Evolutionary conservation across 2,329 filamentous ascomycete species (phyloP).

Genomic region (Emmonsia crescens): DNA sequence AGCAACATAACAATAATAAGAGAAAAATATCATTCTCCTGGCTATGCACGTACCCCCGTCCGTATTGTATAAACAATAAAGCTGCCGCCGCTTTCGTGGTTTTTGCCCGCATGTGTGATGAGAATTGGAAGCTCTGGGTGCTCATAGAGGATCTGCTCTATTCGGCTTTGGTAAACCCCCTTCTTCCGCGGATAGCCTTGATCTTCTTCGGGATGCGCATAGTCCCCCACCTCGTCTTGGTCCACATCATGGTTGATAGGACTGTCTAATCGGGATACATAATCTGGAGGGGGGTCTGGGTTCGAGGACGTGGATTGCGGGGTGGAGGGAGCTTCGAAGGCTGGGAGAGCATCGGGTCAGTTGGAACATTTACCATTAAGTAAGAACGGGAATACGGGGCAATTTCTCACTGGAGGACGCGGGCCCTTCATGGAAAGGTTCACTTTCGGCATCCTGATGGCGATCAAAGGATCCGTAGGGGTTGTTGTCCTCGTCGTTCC

Average conservation of each 20-base stretch:
- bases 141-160: constrained; percentile 96
- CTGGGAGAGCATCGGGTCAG: constrained; percentile 22
- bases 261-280: constrained; percentile 41
- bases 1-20: not conserved
- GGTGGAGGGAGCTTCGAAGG: constrained; percentile 50
- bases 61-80: constrained; percentile 97
- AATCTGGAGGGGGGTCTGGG: constrained; percentile 54
- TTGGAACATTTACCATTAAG: not conserved
- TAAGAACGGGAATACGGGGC: not conserved
- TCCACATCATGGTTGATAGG: constrained; percentile 51
- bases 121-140: constrained; percentile 80
- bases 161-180: constrained; percentile 84
- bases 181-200: constrained; percentile 51
- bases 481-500: constrained; percentile 99
- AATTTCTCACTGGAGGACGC: constrained; percentile 41
- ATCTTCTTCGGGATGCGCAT: constrained; percentile 41
- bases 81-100: constrained; percentile 76
- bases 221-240: constrained; percentile 27
- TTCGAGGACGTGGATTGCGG: constrained; percentile 63
- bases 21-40: constrained; percentile 5
- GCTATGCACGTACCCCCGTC: constrained; percentile 61
- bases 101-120: constrained; percentile 94
- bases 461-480: constrained; percentile 92
- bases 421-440: constrained; percentile 51
- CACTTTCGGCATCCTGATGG: constrained; percentile 64